Base-by-base conservation (phyloP, 352 stramenopile species). In the Phytophthora citricola region DNA sequence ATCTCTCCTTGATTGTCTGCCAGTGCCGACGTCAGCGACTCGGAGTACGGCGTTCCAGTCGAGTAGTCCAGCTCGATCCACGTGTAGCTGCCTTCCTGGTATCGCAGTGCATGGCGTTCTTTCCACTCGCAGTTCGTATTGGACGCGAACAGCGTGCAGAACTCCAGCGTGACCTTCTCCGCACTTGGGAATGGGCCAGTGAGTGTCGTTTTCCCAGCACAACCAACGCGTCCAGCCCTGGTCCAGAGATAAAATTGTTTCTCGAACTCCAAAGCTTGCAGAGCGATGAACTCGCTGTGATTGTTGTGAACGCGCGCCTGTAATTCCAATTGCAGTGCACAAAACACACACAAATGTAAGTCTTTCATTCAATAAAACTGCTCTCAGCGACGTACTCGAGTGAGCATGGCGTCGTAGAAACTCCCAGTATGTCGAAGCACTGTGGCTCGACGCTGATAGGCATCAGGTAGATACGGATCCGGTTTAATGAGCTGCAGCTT, bases 51-150 rank as follows among this genome's bases (percentile, higher is more conserved):
- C 49, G 65, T 78, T 5, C 78, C 74, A 48, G 63, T 84, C 6
- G 73, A 85, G 60, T 89, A 82, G 36, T 88, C 69, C 10, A 86
- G 69, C 45, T 92, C 81, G 43, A 92, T 89, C 76, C 79, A 92
- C 54, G 78, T 89, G 69, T 81, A 92, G 50, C 83, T 92, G 54
- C 77, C 83, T 56, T 87, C 74, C 50, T 81, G 69, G 64, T 85
- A 89, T 11, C 67, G 44, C 31, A 84, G 66, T 14, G 72, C 69
- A 52, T 89, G 66, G 17, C 80, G 78, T 29, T 90, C 72, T 8
- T 85, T 73, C 83, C 83, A 91, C 29, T 78, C 57, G 56, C 69
- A 79, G 24, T 74, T 73, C 20, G 83, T 91, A 55, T 89, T 81
- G 29, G 67, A 64, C 6, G 66, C 45, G 48, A 90, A 91, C 17